Percentiles rank a stretch among this genome's conserved stretches.
Conservation (phyloP, 2,329 filamentous ascomycete species). For the Cordyceps fumosorosea region DNA sequence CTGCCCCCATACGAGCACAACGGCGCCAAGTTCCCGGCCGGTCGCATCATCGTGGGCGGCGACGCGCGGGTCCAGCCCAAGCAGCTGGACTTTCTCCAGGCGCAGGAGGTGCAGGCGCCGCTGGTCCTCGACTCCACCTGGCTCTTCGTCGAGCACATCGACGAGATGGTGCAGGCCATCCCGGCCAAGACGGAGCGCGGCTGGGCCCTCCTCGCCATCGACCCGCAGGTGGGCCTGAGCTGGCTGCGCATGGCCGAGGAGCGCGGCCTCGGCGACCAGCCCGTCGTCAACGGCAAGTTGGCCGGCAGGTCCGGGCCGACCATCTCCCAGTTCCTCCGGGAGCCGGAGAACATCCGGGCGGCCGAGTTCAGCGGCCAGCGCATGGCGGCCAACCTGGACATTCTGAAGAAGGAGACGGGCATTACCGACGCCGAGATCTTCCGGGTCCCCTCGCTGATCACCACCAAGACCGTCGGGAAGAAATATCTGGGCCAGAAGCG, state of each 20-base stretch:
- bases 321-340: background rate
- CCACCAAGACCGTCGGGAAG: background rate
- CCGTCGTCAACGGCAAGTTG: background rate
- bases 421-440: background rate
- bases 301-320: background rate
- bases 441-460: background rate
- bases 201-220: background rate
- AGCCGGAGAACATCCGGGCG: background rate
- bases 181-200: background rate
- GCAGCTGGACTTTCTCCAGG: constrained; percentile 11
- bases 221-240: background rate
- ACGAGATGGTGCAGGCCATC: constrained; percentile 24
- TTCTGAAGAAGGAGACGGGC: background rate
- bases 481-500: background rate
- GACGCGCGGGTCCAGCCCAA: background rate
- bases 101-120: constrained; percentile 24
- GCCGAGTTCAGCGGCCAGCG: background rate
- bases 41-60: background rate
- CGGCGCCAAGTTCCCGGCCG: background rate
- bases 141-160: constrained; percentile 26
- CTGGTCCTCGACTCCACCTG: constrained; percentile 25
- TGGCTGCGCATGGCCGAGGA: background rate
- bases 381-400: background rate
- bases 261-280: background rate
- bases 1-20: background rate